A percentile compares a stretch with the other conserved stretches of the same genome.
These are phyloP conservation scores for Amaranthus palmeri DNA, from an alignment of 148 eudicot species.

Conservation along the genomic window DNA sequence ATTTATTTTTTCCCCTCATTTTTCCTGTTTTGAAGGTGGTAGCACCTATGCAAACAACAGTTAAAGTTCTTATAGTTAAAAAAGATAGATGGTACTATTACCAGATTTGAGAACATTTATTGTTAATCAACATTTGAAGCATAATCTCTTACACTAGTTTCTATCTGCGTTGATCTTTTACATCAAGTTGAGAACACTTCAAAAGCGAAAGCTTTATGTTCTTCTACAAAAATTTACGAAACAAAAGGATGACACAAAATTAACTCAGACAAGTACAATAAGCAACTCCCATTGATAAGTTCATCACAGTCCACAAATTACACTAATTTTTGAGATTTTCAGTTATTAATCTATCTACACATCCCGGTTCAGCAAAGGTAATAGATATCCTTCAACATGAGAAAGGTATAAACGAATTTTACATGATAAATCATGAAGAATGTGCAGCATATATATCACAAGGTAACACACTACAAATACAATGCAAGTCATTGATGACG, in stretches of 20 bases:
- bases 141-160: background rate
- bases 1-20: background rate
- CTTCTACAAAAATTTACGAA: no score
- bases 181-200: no score
- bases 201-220: no score
- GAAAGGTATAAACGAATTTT: background rate
- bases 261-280: background rate
- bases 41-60: no score
- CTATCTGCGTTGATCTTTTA: background rate
- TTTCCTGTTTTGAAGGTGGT: background rate
- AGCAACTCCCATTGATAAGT: background rate
- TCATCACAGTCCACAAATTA: background rate
- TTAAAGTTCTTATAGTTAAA: background rate
- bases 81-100: background rate
- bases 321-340: background rate
- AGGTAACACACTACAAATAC: background rate
- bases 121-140: background rate
- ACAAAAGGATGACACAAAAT: background rate
- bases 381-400: constrained; percentile 2
- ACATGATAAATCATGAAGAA: background rate
- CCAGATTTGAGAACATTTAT: background rate
- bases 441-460: background rate
- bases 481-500: background rate
- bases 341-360: background rate
- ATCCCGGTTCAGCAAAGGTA: constrained; percentile 3